These are phyloP conservation scores for Mesembryanthemum crystallinum DNA, from an alignment of 148 eudicot species.

Conservation along the genomic window DNA sequence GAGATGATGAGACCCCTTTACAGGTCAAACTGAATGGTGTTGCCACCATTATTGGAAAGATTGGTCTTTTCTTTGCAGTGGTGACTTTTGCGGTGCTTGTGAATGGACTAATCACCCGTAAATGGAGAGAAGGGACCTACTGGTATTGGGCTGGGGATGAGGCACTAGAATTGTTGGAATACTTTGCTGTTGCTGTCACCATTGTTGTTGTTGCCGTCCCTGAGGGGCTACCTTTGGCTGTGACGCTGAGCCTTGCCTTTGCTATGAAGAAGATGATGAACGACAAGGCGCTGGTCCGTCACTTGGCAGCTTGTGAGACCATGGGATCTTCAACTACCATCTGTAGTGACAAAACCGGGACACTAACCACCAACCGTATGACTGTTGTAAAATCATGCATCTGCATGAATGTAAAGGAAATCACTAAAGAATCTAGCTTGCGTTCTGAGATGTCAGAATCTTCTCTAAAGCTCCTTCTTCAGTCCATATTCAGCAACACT, in stretches of 20 bases:
- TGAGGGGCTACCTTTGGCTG: constrained; percentile 92
- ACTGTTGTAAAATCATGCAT: constrained; percentile 92
- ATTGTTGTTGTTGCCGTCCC: constrained; percentile 99
- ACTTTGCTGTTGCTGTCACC: constrained; percentile 89
- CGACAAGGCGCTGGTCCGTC: constrained; percentile 90
- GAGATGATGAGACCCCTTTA: constrained; percentile 92
- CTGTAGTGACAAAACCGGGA: constrained; percentile 97
- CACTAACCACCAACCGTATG: constrained; percentile 88
- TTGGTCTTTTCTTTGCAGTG: constrained; percentile 88
- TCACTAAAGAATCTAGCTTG: constrained; percentile 38
- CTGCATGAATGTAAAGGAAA: constrained; percentile 58
- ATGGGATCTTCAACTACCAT: constrained; percentile 96
- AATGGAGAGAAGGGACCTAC: constrained; percentile 56
- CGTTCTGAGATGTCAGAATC: constrained; percentile 58
- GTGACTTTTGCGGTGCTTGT: constrained; percentile 86
- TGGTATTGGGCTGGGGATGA: constrained; percentile 80
- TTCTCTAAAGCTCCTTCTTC: constrained; percentile 53
- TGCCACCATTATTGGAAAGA: constrained; percentile 89
- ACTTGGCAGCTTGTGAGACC: constrained; percentile 95
- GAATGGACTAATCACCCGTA: constrained; percentile 57
- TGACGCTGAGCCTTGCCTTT: constrained; percentile 89
- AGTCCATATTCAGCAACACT: constrained; percentile 82
- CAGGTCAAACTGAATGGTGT: constrained; percentile 97
- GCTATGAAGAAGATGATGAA: constrained; percentile 99
- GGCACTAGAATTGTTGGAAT: constrained; percentile 71